These are phyloP conservation scores for Rhizoctonia solani DNA, from an alignment of 1,284 basidiomycete genomes.

Conservation along the genomic window DNA sequence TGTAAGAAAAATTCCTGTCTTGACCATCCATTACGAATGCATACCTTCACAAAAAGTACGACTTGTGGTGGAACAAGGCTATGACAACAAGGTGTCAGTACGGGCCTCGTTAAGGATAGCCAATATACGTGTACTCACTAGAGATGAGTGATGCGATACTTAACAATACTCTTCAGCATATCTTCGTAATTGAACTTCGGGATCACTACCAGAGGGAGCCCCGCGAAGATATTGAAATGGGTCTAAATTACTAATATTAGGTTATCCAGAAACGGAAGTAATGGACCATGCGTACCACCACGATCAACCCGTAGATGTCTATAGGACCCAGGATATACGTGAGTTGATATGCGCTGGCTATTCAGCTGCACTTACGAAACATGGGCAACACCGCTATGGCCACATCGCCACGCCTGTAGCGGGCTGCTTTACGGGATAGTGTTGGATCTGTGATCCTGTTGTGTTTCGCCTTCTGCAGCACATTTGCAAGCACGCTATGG, in stretches of 20 bases:
- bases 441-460: conserved; percentile 53
- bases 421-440: conserved; percentile 43
- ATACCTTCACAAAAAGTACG: too few relatives aligned
- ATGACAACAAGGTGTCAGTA: conserved; percentile 37
- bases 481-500: conserved; percentile 65
- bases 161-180: conserved; percentile 70
- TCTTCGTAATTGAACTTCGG: conserved; percentile 70
- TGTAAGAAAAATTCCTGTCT: too few relatives aligned
- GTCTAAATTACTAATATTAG: conserved; percentile 21
- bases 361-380: conserved; percentile 49
- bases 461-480: conserved; percentile 63
- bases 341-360: too few relatives aligned
- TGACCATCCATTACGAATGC: too few relatives aligned
- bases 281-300: conserved; percentile 25
- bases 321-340: conserved; percentile 48
- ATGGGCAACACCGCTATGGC: conserved; percentile 49
- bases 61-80: conserved; percentile 71
- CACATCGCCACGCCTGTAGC: conserved; percentile 60
- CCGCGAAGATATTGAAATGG: conserved; percentile 19
- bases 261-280: neutral
- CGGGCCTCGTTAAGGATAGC: neutral
- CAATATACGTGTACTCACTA: conserved; percentile 50
- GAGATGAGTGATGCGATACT: conserved; percentile 67
- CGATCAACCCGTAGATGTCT: conserved; percentile 74
- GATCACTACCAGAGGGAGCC: conserved; percentile 65